phyloP scores from a whole-genome alignment of 176 grass and related monocot species.

The sorghum (Sorghum bicolor) region DNA sequence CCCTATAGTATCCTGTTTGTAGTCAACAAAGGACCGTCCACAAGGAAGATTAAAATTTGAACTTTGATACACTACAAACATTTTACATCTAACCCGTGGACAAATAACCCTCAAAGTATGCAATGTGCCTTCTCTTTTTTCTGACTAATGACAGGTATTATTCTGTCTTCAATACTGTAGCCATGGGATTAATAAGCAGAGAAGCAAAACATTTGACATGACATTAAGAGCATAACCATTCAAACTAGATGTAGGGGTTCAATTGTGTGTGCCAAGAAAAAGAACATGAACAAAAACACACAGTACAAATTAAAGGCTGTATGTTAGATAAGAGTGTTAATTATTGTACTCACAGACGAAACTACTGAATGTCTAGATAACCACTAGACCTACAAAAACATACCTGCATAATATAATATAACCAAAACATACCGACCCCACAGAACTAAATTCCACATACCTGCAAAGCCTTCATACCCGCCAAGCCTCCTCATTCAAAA shows the following conservation, averaged over 20 bases:
- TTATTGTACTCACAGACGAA: not conserved
- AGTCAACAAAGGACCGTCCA: not conserved
- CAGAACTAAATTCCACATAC: not conserved
- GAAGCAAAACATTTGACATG: not conserved
- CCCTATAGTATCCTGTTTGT: not conserved
- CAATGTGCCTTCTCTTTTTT: not conserved
- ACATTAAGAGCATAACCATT: not conserved
- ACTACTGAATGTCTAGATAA: not conserved
- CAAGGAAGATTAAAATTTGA: not conserved
- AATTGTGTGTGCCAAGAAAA: not conserved
- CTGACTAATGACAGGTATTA: too few species aligned
- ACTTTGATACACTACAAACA: not conserved
- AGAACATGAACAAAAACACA: conserved; percentile 2
- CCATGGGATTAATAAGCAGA: not conserved
- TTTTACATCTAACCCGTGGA: not conserved
- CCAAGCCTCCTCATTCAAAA: too few species aligned
- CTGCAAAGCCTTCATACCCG: too few species aligned
- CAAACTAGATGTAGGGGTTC: too few species aligned
- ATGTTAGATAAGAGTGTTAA: not conserved
- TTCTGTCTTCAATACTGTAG: not conserved
- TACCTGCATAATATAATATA: not conserved
- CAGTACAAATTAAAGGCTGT: not conserved
- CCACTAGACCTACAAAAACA: not conserved
- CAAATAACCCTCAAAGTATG: not conserved
- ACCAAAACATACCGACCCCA: not conserved